Evolutionary conservation across 306 rosid genomes (phyloP).

Genomic region (Sesbania bispinosa): DNA sequence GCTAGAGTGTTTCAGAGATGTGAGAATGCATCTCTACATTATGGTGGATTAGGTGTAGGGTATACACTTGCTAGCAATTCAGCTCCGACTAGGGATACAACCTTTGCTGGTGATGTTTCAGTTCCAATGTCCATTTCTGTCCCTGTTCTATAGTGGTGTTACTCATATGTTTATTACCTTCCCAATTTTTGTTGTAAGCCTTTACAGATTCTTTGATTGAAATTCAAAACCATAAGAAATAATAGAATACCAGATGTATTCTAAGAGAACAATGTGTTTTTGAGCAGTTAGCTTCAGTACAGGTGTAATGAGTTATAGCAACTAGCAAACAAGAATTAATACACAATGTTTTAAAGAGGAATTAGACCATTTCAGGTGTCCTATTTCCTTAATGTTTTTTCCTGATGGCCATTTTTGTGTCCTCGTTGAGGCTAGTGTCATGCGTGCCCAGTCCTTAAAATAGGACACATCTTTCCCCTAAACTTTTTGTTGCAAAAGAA

Average conservation of each 20-base stretch:
- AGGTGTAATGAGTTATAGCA: constrained; percentile 33
- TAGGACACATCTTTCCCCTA: no score
- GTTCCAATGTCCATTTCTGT: constrained; percentile 82
- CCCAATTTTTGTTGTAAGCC: constrained; percentile 64
- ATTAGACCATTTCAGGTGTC: constrained; percentile 26
- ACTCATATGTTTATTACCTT: constrained; percentile 19
- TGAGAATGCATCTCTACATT: constrained; percentile 59
- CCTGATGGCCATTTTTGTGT: not conserved
- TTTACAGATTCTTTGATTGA: constrained; percentile 89
- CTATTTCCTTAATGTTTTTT: no score
- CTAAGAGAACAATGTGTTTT: constrained; percentile 25
- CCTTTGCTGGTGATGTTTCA: constrained; percentile 69
- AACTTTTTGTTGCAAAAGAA: no score
- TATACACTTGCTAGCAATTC: constrained; percentile 75
- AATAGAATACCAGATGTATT: constrained; percentile 52
- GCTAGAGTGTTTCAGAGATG: constrained; percentile 88
- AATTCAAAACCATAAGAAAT: constrained; percentile 46
- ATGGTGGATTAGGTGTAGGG: constrained; percentile 79
- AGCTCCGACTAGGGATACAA: constrained; percentile 58
- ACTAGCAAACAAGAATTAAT: no score
- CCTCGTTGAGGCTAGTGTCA: not conserved
- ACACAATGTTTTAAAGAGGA: no score
- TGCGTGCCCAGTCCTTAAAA: no score
- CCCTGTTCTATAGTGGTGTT: constrained; percentile 62
- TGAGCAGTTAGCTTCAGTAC: constrained; percentile 35